A percentile compares a stretch with the other conserved stretches of the same genome.
These are phyloP conservation scores for Metschnikowia peoriensis DNA, from an alignment of 805 yeast species.

Conservation along the genomic window DNA sequence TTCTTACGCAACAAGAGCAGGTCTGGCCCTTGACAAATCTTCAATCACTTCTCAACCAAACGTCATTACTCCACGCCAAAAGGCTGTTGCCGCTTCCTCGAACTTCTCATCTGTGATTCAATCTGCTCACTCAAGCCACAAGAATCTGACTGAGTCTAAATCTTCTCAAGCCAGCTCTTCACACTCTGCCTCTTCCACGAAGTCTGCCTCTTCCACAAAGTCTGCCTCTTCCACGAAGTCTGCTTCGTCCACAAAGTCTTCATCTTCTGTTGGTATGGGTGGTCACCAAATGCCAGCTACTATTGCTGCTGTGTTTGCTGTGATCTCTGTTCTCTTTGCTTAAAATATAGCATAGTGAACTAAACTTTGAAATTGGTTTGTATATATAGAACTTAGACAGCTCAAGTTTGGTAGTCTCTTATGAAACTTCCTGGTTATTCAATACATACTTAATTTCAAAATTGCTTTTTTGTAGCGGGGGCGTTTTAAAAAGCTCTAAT, in stretches of 20 bases:
- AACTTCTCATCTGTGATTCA: neutral
- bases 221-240: no score
- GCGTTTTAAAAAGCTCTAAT: no score
- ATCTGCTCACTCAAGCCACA: neutral
- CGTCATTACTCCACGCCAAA: neutral
- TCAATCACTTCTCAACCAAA: neutral
- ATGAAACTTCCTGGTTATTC: no score
- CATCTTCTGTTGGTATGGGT: slow-evolving; percentile 7
- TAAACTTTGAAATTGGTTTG: no score
- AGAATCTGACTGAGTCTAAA: neutral
- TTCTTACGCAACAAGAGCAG: neutral
- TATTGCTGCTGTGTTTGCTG: slow-evolving; percentile 11
- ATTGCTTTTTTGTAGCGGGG: no score
- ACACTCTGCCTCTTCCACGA: no score
- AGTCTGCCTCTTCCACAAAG: neutral
- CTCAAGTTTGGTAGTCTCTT: no score
- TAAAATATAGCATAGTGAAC: no score
- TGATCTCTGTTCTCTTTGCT: slow-evolving; percentile 11
- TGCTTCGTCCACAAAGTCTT: no score
- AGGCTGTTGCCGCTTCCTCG: neutral
- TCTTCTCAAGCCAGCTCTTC: neutral
- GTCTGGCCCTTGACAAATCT: neutral
- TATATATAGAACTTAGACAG: no score
- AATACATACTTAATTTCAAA: no score
- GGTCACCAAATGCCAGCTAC: slow-evolving; percentile 6